Conservation (phyloP, 2,329 filamentous ascomycete genomes). For the Colletotrichum phormii region DNA sequence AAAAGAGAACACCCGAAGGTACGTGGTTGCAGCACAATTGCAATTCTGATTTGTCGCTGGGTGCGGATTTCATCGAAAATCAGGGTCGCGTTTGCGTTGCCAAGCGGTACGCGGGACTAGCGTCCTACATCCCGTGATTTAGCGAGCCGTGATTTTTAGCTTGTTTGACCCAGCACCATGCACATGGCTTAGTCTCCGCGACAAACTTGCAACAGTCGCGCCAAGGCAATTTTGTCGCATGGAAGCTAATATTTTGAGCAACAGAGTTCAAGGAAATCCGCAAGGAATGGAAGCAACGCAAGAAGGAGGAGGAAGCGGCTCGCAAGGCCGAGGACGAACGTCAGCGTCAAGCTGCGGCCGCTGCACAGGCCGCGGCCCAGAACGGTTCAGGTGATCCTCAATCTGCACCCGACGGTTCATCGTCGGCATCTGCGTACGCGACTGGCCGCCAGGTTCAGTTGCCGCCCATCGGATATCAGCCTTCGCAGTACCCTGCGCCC, state of each 20-base stretch:
- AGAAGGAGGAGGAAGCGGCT: conserved; percentile 96
- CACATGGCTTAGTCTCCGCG: conserved; percentile 57
- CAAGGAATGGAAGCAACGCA: conserved; percentile 98
- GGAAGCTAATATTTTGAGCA: conserved; percentile 42
- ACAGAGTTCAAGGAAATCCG: conserved; percentile 98
- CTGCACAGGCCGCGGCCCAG: conserved; percentile 63
- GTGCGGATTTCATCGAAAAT: background rate
- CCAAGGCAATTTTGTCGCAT: conserved; percentile 43
- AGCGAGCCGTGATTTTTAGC: background rate
- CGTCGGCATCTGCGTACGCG: conserved; percentile 66
- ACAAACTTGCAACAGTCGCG: conserved; percentile 49
- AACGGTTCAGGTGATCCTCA: conserved; percentile 62
- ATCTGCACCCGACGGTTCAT: conserved; percentile 60
- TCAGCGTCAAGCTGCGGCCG: conserved; percentile 61
- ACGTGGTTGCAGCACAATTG: conserved; percentile 51
- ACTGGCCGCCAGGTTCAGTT: conserved; percentile 72
- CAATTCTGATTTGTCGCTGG: background rate
- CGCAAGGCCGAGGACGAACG: conserved; percentile 94
- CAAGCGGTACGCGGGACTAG: background rate
- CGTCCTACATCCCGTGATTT: background rate
- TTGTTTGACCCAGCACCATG: conserved; percentile 11
- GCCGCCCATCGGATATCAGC: conserved; percentile 80
- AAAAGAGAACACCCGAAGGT: conserved; percentile 98
- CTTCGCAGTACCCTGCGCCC: conserved; percentile 74
- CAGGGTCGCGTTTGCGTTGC: background rate